Conservation (phyloP, 208 protist genomes). For the Kentomonas sorsogonicus region DNA sequence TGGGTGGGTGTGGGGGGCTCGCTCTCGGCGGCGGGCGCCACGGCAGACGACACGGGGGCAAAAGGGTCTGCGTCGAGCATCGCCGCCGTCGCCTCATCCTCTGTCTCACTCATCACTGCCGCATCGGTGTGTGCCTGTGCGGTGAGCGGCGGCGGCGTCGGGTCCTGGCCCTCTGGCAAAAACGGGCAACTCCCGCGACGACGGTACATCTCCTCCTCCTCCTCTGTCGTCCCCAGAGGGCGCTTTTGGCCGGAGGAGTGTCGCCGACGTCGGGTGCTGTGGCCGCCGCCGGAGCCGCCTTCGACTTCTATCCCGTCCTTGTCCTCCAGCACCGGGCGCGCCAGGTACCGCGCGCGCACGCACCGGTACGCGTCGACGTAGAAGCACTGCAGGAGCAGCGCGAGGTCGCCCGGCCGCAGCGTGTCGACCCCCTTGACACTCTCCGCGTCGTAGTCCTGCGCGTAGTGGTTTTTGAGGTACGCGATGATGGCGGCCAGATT, state of each 20-base stretch:
- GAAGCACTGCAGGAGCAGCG: constrained; percentile 65
- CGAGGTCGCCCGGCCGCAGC: constrained; percentile 60
- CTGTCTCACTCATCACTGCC: not conserved
- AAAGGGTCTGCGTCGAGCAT: too few relatives aligned
- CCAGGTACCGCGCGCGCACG: not conserved
- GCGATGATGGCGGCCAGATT: constrained; percentile 37
- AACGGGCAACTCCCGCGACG: too few relatives aligned
- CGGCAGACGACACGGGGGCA: too few relatives aligned
- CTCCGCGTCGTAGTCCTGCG: constrained; percentile 77
- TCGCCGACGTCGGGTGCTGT: too few relatives aligned
- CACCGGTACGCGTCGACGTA: constrained; percentile 18
- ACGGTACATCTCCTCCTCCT: too few relatives aligned
- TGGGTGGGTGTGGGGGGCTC: too few relatives aligned
- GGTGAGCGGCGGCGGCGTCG: constrained; percentile 6
- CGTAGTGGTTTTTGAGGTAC: constrained; percentile 39
- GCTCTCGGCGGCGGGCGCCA: too few relatives aligned
- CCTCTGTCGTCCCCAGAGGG: too few relatives aligned
- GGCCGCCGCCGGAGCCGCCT: not conserved
- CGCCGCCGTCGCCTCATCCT: not conserved
- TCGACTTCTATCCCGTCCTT: too few relatives aligned
- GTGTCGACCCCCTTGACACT: constrained; percentile 46
- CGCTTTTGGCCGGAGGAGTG: too few relatives aligned
- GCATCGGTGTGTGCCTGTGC: not conserved
- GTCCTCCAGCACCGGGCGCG: too few relatives aligned
- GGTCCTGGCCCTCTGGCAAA: not conserved